phyloP scores from a whole-genome alignment of 2,329 filamentous ascomycete species.

The Allantophomopsis cytisporea region DNA sequence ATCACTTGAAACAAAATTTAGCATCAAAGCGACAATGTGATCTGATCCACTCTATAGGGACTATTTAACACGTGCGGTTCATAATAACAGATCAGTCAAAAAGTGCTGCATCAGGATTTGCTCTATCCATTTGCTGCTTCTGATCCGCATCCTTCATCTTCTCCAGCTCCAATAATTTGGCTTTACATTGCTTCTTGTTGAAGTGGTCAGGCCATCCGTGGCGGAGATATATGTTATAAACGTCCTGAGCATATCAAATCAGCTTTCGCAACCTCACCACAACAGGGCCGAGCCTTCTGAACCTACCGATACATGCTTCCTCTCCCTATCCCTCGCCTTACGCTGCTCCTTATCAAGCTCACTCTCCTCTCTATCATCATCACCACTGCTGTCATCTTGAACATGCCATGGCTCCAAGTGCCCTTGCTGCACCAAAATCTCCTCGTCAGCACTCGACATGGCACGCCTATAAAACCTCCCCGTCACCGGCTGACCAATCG shows the following conservation, averaged over 20 bases:
- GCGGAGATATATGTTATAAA: background rate
- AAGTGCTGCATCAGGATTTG: background rate
- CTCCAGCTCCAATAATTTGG: background rate
- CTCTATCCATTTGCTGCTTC: background rate
- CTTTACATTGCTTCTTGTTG: constrained; percentile 1
- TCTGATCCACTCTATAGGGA: too few species aligned
- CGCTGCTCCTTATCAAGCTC: too few species aligned
- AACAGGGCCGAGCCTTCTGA: too few species aligned
- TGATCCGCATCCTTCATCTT: background rate
- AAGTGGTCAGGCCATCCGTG: background rate
- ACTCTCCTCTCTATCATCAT: too few species aligned
- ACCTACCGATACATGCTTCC: too few species aligned
- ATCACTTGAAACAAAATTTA: too few species aligned
- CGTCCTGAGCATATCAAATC: background rate
- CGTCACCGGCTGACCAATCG: constrained; percentile 1
- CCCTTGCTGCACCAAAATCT: background rate
- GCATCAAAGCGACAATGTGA: too few species aligned
- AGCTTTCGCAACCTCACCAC: background rate
- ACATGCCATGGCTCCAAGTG: background rate
- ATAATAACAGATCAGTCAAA: too few species aligned
- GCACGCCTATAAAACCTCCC: constrained; percentile 1
- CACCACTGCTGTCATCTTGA: too few species aligned
- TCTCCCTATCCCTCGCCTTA: too few species aligned
- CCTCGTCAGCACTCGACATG: background rate
- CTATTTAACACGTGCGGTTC: too few species aligned